Evolutionary conservation across 768 basidiomycete genomes (phyloP).

Genomic region (Mycena filopes): DNA sequence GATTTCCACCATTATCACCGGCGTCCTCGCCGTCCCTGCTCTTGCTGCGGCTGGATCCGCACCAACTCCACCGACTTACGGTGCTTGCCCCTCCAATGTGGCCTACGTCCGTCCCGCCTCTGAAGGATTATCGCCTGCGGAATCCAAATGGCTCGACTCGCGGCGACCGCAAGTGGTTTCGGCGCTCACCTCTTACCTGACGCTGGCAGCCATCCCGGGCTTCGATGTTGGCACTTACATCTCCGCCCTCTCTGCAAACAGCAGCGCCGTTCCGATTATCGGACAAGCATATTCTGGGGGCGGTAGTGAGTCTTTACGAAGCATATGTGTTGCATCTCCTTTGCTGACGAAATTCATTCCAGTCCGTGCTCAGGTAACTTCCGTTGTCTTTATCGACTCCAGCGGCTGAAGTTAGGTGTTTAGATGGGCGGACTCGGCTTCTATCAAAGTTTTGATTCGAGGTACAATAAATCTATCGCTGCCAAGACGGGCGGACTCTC

Average conservation of each 20-base stretch:
- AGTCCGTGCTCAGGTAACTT: conserved; percentile 7
- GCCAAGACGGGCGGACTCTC: conserved; percentile 21
- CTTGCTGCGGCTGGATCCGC: conserved; percentile 6
- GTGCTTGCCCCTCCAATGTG: conserved; percentile 11
- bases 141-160: conserved; percentile 17
- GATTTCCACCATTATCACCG: too few relatives aligned
- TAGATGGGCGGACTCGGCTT: conserved; percentile 18
- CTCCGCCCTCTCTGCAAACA: conserved; percentile 20
- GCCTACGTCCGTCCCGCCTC: conserved; percentile 19
- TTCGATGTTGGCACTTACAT: conserved; percentile 16
- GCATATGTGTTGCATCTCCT: background rate
- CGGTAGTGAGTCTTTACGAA: conserved; percentile 13
- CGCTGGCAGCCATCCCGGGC: conserved; percentile 18
- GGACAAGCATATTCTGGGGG: conserved; percentile 21
- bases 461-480: conserved; percentile 16
- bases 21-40: conserved; percentile 3
- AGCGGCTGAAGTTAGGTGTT: background rate
- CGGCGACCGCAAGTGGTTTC: conserved; percentile 18
- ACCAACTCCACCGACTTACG: conserved; percentile 17
- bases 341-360: background rate
- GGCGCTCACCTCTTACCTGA: conserved; percentile 18
- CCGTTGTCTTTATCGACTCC: background rate
- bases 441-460: conserved; percentile 25
- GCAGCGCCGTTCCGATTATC: conserved; percentile 18
- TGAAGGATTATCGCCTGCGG: conserved; percentile 17